These are phyloP conservation scores for Patellaria atrata DNA, from an alignment of 495 filamentous ascomycete species.

Conservation along the genomic window DNA sequence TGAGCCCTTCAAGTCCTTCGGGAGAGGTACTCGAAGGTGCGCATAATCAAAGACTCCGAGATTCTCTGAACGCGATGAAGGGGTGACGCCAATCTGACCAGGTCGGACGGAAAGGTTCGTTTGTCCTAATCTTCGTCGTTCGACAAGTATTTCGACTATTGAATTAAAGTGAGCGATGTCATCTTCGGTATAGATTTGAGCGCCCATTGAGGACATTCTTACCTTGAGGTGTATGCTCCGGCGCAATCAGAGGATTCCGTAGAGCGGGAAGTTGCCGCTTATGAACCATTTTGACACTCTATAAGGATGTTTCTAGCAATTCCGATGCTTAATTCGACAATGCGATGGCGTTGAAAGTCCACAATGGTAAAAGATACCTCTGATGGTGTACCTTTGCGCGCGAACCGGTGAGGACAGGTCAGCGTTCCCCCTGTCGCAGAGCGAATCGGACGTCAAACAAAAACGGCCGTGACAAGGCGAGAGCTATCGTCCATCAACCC, in stretches of 20 bases:
- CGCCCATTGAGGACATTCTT: no score
- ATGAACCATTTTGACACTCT: conserved; percentile 43
- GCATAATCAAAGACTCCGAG: conserved; percentile 87
- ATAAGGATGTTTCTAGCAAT: no score
- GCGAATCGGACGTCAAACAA: no score
- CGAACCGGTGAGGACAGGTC: no score
- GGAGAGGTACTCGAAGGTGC: conserved; percentile 80
- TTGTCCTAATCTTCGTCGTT: conserved; percentile 77
- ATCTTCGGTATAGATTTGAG: conserved; percentile 27
- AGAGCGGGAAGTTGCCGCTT: conserved; percentile 50
- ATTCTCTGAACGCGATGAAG: conserved; percentile 54
- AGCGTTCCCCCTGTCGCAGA: no score
- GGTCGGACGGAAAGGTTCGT: conserved; percentile 76
- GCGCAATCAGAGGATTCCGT: conserved; percentile 62
- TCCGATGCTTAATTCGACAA: no score
- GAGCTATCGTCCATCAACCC: no score
- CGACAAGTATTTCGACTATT: conserved; percentile 50
- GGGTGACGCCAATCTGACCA: conserved; percentile 45
- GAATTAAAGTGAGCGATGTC: conserved; percentile 15
- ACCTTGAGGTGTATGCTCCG: conserved; percentile 54
- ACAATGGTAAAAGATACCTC: no score
- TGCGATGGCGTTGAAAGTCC: no score
- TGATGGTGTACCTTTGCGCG: no score
- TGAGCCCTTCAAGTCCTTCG: conserved; percentile 68
- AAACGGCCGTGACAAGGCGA: no score